These are phyloP conservation scores for Aspergillus piperis DNA, from an alignment of 2,329 filamentous ascomycete genomes.

Conservation along the genomic window DNA sequence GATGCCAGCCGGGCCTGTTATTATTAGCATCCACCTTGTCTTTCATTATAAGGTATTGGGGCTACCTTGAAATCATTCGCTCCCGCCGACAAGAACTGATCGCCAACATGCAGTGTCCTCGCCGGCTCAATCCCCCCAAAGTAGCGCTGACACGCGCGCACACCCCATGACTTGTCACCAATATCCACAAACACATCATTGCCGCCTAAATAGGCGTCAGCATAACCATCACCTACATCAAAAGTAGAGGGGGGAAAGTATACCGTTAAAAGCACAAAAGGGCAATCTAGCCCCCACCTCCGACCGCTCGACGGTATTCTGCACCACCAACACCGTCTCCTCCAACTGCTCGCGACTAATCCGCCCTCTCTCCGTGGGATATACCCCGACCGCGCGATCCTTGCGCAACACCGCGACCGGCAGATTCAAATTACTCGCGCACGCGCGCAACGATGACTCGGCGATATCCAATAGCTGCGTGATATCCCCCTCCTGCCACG, in stretches of 20 bases:
- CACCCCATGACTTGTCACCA: constrained; percentile 96
- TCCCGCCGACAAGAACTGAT: constrained; percentile 93
- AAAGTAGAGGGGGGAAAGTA: constrained; percentile 3
- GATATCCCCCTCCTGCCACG: constrained; percentile 66
- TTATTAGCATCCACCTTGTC: background rate
- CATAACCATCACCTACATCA: background rate
- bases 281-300: constrained; percentile 69
- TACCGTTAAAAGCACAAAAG: constrained; percentile 95
- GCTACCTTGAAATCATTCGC: constrained; percentile 91
- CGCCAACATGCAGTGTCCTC: constrained; percentile 87
- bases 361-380: constrained; percentile 64
- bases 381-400: constrained; percentile 79
- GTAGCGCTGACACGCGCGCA: constrained; percentile 86
- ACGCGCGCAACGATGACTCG: constrained; percentile 79
- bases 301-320: constrained; percentile 86
- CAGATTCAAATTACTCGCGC: constrained; percentile 75
- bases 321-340: constrained; percentile 91
- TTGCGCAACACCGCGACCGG: constrained; percentile 82
- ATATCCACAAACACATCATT: constrained; percentile 99
- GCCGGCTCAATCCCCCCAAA: constrained; percentile 75
- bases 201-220: constrained; percentile 56
- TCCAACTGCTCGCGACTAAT: constrained; percentile 88
- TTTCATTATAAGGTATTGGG: background rate
- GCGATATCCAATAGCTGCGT: constrained; percentile 81
- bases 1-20: constrained; percentile 74